Evolutionary conservation across 768 basidiomycete species (phyloP).

Genomic region (Lactarius trivialis): DNA sequence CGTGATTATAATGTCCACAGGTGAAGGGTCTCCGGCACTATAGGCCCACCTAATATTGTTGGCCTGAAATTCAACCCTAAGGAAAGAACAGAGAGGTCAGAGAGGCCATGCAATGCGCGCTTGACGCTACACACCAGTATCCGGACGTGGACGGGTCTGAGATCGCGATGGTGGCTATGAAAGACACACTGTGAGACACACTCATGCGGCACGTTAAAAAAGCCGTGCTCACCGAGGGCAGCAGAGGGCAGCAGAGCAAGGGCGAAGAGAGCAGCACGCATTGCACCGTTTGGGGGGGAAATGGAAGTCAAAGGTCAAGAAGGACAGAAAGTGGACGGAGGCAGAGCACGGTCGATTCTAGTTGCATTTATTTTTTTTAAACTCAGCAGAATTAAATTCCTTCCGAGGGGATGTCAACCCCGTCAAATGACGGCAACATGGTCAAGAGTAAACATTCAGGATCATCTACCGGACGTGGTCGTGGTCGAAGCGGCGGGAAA

Average conservation of each 20-base stretch:
- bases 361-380: constrained; percentile 9
- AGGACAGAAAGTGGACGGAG: background rate
- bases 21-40: constrained; percentile 29
- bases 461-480: constrained; percentile 2
- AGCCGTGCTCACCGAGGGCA: constrained; percentile 23
- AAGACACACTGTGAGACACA: background rate
- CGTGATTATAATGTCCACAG: constrained; percentile 31
- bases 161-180: constrained; percentile 30
- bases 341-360: background rate
- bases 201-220: background rate
- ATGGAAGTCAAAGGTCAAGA: constrained; percentile 8
- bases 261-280: constrained; percentile 27
- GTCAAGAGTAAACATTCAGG: constrained; percentile 5
- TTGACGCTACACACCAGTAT: constrained; percentile 29
- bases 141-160: constrained; percentile 26
- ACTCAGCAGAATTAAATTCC: constrained; percentile 11
- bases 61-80: constrained; percentile 32
- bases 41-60: constrained; percentile 34
- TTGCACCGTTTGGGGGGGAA: constrained; percentile 17
- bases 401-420: background rate
- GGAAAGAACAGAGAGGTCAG: background rate
- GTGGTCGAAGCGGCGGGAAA: background rate
- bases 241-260: constrained; percentile 28
- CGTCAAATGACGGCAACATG: constrained; percentile 9
- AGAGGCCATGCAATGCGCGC: background rate